A percentile compares a stretch with the other conserved stretches of the same genome.
These are phyloP conservation scores for Lanmaoa rubissima DNA, from an alignment of 768 basidiomycete genomes.

Conservation along the genomic window DNA sequence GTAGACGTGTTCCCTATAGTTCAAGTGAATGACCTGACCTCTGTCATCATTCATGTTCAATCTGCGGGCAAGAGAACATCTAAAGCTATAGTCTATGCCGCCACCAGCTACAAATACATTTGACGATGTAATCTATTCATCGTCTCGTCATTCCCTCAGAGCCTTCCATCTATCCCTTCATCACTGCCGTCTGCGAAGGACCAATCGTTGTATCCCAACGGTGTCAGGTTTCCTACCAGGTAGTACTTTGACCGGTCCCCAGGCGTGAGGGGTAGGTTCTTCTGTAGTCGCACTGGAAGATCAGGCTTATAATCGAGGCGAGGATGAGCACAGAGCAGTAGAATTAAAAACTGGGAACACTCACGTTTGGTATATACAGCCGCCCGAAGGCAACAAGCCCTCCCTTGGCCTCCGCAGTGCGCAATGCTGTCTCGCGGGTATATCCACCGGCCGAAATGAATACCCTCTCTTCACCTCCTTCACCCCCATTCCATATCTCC, in stretches of 20 bases:
- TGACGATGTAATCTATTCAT: not conserved
- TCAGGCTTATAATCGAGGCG: constrained; percentile 25
- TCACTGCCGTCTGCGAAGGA: constrained; percentile 20
- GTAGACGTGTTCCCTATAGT: not conserved
- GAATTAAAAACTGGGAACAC: constrained; percentile 6
- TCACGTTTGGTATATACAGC: constrained; percentile 38
- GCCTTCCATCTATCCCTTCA: not conserved
- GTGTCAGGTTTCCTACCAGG: constrained; percentile 20
- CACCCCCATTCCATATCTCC: constrained; percentile 38
- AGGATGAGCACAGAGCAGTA: not conserved
- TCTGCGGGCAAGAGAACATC: too few relatives aligned
- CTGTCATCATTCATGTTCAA: not conserved
- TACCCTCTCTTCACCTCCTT: constrained; percentile 26
- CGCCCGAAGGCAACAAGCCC: constrained; percentile 35
- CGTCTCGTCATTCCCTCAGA: not conserved
- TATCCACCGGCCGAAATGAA: constrained; percentile 48
- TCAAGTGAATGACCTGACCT: not conserved
- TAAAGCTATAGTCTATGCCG: not conserved
- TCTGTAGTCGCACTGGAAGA: constrained; percentile 29
- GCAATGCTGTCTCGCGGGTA: constrained; percentile 39
- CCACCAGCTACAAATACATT: not conserved
- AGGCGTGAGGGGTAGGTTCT: constrained; percentile 19
- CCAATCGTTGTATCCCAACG: constrained; percentile 33
- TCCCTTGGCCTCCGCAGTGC: constrained; percentile 32
- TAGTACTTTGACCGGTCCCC: constrained; percentile 25